A percentile compares a stretch with the other conserved stretches of the same genome.
Conservation (phyloP, 495 filamentous ascomycete species). For the Aspergillus carlsbadensis region DNA sequence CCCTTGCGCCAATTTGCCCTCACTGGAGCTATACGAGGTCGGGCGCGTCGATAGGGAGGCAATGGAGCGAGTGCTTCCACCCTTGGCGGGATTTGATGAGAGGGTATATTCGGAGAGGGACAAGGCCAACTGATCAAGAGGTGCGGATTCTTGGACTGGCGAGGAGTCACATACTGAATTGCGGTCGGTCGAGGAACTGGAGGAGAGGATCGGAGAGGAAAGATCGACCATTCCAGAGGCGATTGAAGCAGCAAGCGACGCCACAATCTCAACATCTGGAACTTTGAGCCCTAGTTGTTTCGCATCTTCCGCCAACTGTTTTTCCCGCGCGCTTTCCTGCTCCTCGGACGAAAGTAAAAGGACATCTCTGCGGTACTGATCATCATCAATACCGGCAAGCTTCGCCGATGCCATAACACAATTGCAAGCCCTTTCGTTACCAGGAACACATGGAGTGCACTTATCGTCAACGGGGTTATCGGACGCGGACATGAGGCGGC, state of each 20-base stretch:
- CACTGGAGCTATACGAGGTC: conserved; percentile 43
- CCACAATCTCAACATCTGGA: conserved; percentile 37
- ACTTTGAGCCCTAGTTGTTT: conserved; percentile 39
- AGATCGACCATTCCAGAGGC: conserved; percentile 39
- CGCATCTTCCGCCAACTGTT: conserved; percentile 40
- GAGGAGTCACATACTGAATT: conserved; percentile 35
- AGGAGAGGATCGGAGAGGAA: conserved; percentile 37
- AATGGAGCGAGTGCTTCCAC: conserved; percentile 42
- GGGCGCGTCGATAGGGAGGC: conserved; percentile 43
- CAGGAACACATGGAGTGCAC: conserved; percentile 15
- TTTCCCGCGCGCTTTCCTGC: conserved; percentile 35
- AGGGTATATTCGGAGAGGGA: conserved; percentile 41
- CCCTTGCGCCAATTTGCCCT: conserved; percentile 25
- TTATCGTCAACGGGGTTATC: neutral
- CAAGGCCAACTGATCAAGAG: conserved; percentile 31
- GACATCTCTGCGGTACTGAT: conserved; percentile 41
- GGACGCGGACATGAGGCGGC: neutral
- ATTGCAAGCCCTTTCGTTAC: conserved; percentile 9
- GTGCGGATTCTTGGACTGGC: conserved; percentile 26
- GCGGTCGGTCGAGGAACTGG: conserved; percentile 39
- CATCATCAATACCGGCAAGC: conserved; percentile 28
- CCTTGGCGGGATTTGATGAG: conserved; percentile 32
- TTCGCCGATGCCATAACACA: conserved; percentile 21
- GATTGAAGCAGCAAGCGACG: conserved; percentile 41
- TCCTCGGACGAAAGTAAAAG: conserved; percentile 36